A percentile compares a stretch with the other conserved stretches of the same genome.
Conservation (phyloP, 768 basidiomycete species). For the Lentinula raphanica region DNA sequence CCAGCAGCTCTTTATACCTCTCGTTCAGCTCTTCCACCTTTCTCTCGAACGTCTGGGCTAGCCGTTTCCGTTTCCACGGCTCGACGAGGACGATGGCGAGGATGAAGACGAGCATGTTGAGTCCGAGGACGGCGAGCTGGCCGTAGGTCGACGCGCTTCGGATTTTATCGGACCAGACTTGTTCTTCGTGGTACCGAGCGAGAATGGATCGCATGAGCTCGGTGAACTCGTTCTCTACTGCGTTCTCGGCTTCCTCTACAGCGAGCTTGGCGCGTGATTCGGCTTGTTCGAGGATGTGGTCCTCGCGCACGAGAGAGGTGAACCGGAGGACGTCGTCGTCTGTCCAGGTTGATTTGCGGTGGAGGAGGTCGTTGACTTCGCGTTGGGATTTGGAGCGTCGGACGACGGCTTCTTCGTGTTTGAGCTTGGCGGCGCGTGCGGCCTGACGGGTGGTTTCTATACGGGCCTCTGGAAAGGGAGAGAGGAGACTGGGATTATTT, state of each 20-base stretch:
- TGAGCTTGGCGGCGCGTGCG: constrained; percentile 66
- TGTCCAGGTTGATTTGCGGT: constrained; percentile 93
- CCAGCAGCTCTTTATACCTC: constrained; percentile 48
- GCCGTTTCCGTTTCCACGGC: constrained; percentile 87
- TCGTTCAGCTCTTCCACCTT: constrained; percentile 65
- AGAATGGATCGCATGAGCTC: constrained; percentile 86
- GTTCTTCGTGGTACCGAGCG: constrained; percentile 94
- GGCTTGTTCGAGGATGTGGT: constrained; percentile 80
- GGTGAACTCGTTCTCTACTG: constrained; percentile 82
- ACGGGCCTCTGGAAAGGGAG: constrained; percentile 61
- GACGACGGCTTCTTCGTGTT: constrained; percentile 74
- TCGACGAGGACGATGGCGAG: constrained; percentile 88
- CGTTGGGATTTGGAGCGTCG: constrained; percentile 82
- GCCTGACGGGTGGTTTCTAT: constrained; percentile 64
- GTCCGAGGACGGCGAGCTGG: constrained; percentile 73
- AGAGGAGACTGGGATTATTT: background rate
- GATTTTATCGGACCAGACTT: constrained; percentile 97
- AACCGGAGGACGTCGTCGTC: constrained; percentile 83
- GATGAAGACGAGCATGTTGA: constrained; percentile 89
- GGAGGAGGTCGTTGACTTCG: constrained; percentile 92
- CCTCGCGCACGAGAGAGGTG: constrained; percentile 84
- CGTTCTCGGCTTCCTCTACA: constrained; percentile 67
- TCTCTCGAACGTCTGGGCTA: constrained; percentile 87
- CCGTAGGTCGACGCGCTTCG: constrained; percentile 94
- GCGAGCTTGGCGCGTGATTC: constrained; percentile 66